phyloP scores from a whole-genome alignment of 2,329 filamentous ascomycete species.

The Paraconiothyrium sp. region DNA sequence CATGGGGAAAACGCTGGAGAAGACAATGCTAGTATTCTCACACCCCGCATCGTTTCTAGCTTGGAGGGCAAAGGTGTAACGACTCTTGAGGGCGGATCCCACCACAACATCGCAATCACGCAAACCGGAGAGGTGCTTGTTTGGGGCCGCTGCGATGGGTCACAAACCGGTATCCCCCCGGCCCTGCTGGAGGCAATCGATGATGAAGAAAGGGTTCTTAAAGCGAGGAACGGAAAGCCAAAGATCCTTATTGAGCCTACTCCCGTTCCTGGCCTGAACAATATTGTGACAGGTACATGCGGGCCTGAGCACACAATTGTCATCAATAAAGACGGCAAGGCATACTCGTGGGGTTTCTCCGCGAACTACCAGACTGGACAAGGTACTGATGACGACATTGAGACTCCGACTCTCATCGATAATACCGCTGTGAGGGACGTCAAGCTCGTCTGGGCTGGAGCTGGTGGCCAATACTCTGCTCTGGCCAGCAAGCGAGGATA shows the following conservation, averaged over 20 bases:
- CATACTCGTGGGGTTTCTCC: conserved; percentile 83
- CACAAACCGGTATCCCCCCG: conserved; percentile 59
- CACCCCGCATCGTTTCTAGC: conserved; percentile 69
- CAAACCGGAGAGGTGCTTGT: conserved; percentile 64
- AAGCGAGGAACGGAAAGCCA: conserved; percentile 16
- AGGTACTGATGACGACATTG: conserved; percentile 80
- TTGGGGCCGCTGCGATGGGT: conserved; percentile 69
- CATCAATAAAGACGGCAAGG: conserved; percentile 73
- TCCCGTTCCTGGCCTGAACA: conserved; percentile 66
- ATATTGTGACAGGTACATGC: conserved; percentile 66
- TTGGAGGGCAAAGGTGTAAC: conserved; percentile 72
- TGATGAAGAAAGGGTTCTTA: conserved; percentile 48
- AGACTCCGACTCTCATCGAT: conserved; percentile 79
- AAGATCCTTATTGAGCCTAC: conserved; percentile 71
- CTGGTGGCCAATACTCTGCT: conserved; percentile 85
- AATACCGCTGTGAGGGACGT: conserved; percentile 83
- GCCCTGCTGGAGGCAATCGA: conserved; percentile 38
- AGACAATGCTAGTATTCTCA: conserved; percentile 75
- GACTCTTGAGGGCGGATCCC: conserved; percentile 75
- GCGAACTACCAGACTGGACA: conserved; percentile 83
- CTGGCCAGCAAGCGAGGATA: conserved; percentile 56
- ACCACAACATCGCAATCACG: conserved; percentile 74
- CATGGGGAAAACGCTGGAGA: conserved; percentile 70
- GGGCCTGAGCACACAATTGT: conserved; percentile 79
- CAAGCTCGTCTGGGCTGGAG: conserved; percentile 79